Base-by-base conservation (phyloP, 2,329 filamentous ascomycete genomes). In the Lachnellula hyalina region DNA sequence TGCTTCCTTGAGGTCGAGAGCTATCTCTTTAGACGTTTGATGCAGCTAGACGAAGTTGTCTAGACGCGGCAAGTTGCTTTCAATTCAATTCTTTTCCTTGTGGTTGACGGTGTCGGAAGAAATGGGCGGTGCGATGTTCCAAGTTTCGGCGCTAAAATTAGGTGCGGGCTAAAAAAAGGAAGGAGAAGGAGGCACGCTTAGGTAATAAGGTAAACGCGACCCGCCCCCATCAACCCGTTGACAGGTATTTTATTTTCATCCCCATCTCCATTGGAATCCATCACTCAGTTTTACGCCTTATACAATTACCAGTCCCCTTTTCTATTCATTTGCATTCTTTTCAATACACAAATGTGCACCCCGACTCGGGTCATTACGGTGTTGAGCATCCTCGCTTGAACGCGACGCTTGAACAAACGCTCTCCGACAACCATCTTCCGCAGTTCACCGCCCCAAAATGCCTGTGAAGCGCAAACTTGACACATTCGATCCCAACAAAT, bases 401-500 rank as follows among this genome's bases (percentile, higher is more conserved):
- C 36, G 14, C 36, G 14, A 15, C 36, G 36, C 36, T 40, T 17
- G 36, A 11, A 40, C 36, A 40, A 40, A 40, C 36, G 36, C 14
- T n/a, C 14, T 17, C 15, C 36, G 15, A 14, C n/a, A 7, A 19
- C 21, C 12, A 44, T 14, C 15, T 19, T 44, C 19, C 12, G 44
- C 44, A 23, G 15, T 14, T 41, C 19, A 17, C 21, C 21, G n/a
- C n/a, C 17, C 35, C 51, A 45, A 42, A 38, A 70, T 70, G 68
- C 66, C 66, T 44, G 57, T 57, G 47, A 69, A 69, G 63, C 68
- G 83, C 52, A 86, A 85, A 75, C 71, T 83, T 53, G 77, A 82
- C 59, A 75, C 76, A 52, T 86, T 86, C 62, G 84, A 87, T 68
- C 82, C 81, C 3, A 32, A 82, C 58, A 75, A 77, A 52, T 86